Base-by-base conservation (phyloP, 2,329 filamentous ascomycete genomes). In the Beauveria bassiana region DNA sequence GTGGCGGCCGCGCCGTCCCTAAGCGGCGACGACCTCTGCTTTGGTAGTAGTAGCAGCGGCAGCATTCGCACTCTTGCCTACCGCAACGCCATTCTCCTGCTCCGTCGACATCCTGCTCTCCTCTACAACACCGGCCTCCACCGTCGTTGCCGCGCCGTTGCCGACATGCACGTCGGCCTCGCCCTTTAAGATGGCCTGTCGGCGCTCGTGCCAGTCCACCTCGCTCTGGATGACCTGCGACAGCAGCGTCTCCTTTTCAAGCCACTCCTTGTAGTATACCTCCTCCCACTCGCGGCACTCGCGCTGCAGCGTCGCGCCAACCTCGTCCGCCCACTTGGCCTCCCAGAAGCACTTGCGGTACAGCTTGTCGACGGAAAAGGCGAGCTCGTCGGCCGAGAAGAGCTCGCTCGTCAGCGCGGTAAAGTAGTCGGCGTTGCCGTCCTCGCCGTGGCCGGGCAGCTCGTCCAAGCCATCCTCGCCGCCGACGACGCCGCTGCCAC, bases 241-340 rank as follows among this genome's bases (percentile, higher is more conserved):
- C n/a, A 95, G 74, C 20, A 93, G 73, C 34, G 90, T 81, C 73
- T 95, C 90, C 73, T 93, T 93, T 73, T 90, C 86, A 16, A 85
- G 77, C 90, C 90, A 95, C 70, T 91, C 89, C 64, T 85, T 80
- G 71, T 84, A 84, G 72, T 88, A 86, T 14, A 80, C 69, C 42
- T 83, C 82, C 71, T 93, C 89, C 72, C 88, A 81, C 49, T 77
- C 76, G 65, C 86, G 85, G 66, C 86, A 85, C 71, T 92, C 86
- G 60, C 77, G 78, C 67, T 81, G 82, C 56, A 95, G 77, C 45
- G 78, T 73, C 58, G 89, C 85, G 62, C 80, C 78, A 57, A 93
- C 87, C 63, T 85, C 81, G 65, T 86, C 82, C 1, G 87, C 87
- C 88, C 89, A 93, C 65, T 86, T 85, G 20, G 90, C 74, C 70